Evolutionary conservation across 352 stramenopile genomes (phyloP), one percentile per base, ranked within the genome.

Genomic region (Pythium vanterpoolii): DNA sequence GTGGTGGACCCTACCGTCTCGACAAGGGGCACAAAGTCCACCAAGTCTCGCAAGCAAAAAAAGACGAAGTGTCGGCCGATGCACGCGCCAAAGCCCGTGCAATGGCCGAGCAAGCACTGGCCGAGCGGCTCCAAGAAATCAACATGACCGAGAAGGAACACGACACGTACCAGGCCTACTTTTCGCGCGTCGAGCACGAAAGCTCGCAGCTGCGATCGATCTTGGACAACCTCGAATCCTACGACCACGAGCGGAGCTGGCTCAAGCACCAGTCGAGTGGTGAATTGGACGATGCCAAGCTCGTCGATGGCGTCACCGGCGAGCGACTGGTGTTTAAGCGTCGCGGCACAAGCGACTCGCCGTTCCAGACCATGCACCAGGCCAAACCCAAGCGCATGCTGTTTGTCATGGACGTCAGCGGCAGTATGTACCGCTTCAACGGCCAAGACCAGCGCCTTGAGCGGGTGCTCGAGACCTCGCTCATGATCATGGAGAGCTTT

Each of bases 401-500:
- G 40, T 96, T 99, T 45, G 85, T 98, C 19, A 87, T 98, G 73
- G 95, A 98, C 68, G 80, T 97, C 18, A 96, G 80, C 54, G 94
- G 83, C 40, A 94, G 79, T 26, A 97, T 97, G 87, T 94, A 91
- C 64, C 83, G 95, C 18, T 99, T 98, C 68, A 98, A 98, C 67
- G 76, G 86, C 30, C 94, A 97, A 49, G 96, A 93, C 67, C 71
- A 86, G n/a, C 86, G 96, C 13, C 79, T 98, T 1, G 79, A 97
- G 42, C 87, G 94, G 39, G 86, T 96, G 42, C 72, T 98, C 5
- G 95, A 98, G 74, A 96, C 94, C 9, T 87, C 92, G 18, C 69
- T 97, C 30, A 96, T 99, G 87, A 89, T 99, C 56, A 98, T 99
- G 94, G 95, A 98, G 72, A 88, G 77, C 52, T 90, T 98, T 60